Percentiles rank a stretch among this genome's conserved stretches.
Evolutionary conservation across 495 filamentous ascomycete genomes (phyloP).

Genomic region (Annulohypoxylon moriforme): DNA sequence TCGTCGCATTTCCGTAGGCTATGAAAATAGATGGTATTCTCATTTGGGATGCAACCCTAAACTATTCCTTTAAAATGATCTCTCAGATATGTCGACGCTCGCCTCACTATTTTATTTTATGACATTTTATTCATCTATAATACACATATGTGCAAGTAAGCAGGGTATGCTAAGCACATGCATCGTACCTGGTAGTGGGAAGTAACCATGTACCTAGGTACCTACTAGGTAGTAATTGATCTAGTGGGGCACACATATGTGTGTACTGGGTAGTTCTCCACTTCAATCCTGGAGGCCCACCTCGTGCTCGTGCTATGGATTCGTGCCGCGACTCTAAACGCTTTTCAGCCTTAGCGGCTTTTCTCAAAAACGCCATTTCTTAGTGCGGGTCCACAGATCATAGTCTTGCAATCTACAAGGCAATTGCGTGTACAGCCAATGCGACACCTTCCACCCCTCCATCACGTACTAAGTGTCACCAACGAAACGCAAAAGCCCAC

Average conservation of each 20-base stretch:
- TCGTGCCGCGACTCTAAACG: constrained; percentile 36
- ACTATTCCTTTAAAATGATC: background rate
- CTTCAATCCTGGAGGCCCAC: constrained; percentile 15
- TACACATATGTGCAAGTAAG: background rate
- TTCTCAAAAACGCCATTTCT: constrained; percentile 24
- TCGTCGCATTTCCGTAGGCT: background rate
- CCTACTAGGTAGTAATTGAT: constrained; percentile 20
- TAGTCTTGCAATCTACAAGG: background rate
- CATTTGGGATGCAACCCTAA: background rate
- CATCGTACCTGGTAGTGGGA: background rate
- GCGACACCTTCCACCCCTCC: constrained; percentile 9
- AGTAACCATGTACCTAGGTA: constrained; percentile 1
- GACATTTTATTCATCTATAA: background rate
- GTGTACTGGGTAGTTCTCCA: background rate
- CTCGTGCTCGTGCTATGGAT: constrained; percentile 12
- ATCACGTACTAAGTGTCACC: background rate
- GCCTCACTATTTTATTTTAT: background rate
- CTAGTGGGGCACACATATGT: background rate
- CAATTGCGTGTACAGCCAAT: constrained; percentile 26
- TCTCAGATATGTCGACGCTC: background rate
- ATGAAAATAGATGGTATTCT: background rate
- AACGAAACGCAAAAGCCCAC: background rate
- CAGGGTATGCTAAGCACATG: background rate
- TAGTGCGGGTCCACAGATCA: constrained; percentile 12
- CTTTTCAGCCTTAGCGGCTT: constrained; percentile 47